Base-by-base conservation (phyloP, 2,329 filamentous ascomycete genomes). In the Paraconiothyrium sp. region DNA sequence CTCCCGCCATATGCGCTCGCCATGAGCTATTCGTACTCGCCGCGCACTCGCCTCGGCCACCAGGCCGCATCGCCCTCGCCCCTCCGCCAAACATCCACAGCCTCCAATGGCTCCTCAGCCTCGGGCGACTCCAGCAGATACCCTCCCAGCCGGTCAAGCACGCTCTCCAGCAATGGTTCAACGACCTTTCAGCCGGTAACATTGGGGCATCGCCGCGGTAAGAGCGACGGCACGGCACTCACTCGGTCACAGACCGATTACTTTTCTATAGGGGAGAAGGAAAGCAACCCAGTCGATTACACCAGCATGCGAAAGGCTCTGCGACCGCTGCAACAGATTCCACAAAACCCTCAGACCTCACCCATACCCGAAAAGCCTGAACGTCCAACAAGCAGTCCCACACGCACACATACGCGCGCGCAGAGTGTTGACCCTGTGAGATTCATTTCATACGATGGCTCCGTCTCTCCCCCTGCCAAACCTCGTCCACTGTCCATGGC, bases 251-350 rank as follows among this genome's bases (percentile, higher is more conserved):
- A 80, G 61, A 74, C 83, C 78, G 77, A 84, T 77, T 82, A 74
- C 76, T 83, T 73, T 49, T 47, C 51, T 11, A 68, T 74, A 9
- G 76, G 79, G 59, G 78, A 81, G 47, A 72, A 80, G 59, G 78
- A 81, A 46, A 72, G 75, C 39, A 85, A 80, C 63, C 83, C 87
- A n/a, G 87, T 88, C 37, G 88, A 87, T 64, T 94, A 93, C 74
- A 88, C 87, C 67, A 90, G 85, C 67, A 86, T 91, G 62, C 90
- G 93, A 57, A 90, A 92, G 72, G 93, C 92, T 24, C 82, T 97
- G 62, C 88, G 92, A 52, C 91, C 78, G 14, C 71, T 77, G 7
- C 67, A 74, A 9, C 75, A 76, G 54, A 69, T 68, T 8, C 52
- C 92, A 22, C 82, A 97, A 62, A 88, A 92, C 54, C 91, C 74